Evolutionary conservation across 768 basidiomycete species (phyloP), one percentile per base, ranked within the genome.

Genomic region (Antrodiella citrinella): DNA sequence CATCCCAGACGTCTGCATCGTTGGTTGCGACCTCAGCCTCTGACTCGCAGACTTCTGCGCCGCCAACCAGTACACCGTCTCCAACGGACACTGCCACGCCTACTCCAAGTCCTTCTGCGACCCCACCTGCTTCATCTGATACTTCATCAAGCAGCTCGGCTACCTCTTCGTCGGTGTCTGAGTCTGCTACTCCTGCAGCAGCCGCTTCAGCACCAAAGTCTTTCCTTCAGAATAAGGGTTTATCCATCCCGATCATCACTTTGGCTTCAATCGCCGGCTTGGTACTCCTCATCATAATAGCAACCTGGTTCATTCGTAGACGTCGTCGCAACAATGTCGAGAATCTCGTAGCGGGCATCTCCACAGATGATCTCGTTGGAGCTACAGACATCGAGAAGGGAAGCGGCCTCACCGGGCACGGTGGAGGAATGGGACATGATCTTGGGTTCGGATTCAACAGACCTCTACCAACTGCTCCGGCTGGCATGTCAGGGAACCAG

Each of bases 201-300:
- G 26, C 49, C 13, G 15, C 48, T 7, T 39, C 39, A 30, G 54
- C 62, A 0, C 24, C 55, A n/a, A 57, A 63, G 7, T 58, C 71
- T 10, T 88, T 89, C 66, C 60, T 87, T 30, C 65, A 79, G 51
- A 82, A 87, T 65, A 84, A 80, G 63, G 69, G 75, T n/a, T 68
- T 81, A n/a, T 74, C 77, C 39, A 78, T 78, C 4, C 64, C 76
- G 7, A 72, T 86, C 13, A 83, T 87, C 51, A 65, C 72, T 24
- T 46, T 81, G 18, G 69, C 71, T 24, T 74, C 57, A 1, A 70
- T 84, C 51, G 59, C 80, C 50, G 55, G 66, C 51, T 48, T 84
- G 49, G 60, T 80, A 50, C 48, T 69, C 48, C 39, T 81, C 51
- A 60, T 81, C 52, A 50, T 67, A 25, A 18, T 73, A 19, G 61